A percentile compares a stretch with the other conserved stretches of the same genome.
phyloP scores from a whole-genome alignment of 305 asterid species.

The Fraxinus floribunda region DNA sequence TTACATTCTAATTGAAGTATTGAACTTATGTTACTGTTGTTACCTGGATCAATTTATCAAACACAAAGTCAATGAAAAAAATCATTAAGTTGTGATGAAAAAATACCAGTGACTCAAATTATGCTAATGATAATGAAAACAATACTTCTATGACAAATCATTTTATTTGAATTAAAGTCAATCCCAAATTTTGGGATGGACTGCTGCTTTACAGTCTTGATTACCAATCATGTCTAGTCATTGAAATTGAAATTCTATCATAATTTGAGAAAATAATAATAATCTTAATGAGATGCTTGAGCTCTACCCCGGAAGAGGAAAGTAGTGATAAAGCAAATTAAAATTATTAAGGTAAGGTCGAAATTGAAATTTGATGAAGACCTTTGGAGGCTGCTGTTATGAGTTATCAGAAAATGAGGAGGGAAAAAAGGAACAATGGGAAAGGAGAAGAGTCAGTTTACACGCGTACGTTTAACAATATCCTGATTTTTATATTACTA shows the following conservation, averaged over 20 bases:
- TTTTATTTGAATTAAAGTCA: background rate
- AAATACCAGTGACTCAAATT: no score
- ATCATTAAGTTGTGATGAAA: no score
- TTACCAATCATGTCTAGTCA: background rate
- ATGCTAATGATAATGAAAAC: background rate
- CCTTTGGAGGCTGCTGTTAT: background rate
- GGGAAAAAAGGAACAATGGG: background rate
- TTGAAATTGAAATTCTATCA: background rate
- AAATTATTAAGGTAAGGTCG: background rate
- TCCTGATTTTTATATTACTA: background rate
- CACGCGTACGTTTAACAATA: background rate
- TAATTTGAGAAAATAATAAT: background rate
- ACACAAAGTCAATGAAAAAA: background rate
- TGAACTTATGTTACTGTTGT: background rate
- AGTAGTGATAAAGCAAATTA: background rate
- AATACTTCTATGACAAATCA: background rate
- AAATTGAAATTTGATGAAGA: background rate
- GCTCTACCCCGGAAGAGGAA: background rate
- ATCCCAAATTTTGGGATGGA: background rate
- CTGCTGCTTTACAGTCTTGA: background rate
- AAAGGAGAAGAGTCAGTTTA: background rate
- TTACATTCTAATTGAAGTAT: background rate
- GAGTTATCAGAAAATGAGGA: background rate
- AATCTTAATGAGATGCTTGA: background rate
- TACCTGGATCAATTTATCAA: background rate